Percentiles rank a stretch among this genome's conserved stretches.
Evolutionary conservation across 768 basidiomycete genomes (phyloP).

Genomic region (Sporobolomyces roseus): DNA sequence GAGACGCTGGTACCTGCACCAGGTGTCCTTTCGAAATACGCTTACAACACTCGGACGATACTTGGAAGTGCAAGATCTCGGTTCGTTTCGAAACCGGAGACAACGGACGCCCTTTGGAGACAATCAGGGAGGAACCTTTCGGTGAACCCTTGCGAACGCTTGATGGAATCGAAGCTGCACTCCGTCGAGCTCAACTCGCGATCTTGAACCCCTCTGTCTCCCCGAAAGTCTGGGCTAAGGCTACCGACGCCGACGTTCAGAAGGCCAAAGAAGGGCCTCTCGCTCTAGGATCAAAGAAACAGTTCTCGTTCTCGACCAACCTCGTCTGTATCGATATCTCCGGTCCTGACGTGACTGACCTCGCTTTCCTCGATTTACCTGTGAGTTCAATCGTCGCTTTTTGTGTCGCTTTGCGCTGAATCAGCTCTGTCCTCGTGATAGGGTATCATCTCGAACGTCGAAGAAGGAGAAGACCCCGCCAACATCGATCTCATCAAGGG

Average conservation of each 20-base stretch:
- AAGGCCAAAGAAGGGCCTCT: constrained; percentile 1
- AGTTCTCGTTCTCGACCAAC: constrained; percentile 53
- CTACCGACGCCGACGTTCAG: constrained; percentile 13
- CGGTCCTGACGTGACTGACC: constrained; percentile 52
- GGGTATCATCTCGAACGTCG: constrained; percentile 54
- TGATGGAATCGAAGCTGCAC: constrained; percentile 54
- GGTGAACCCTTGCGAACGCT: constrained; percentile 53
- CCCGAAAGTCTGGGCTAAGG: constrained; percentile 29
- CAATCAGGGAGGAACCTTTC: constrained; percentile 51
- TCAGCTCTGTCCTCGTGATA: background rate
- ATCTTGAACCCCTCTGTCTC: constrained; percentile 50
- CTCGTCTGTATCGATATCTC: constrained; percentile 53
- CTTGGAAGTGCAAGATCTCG: constrained; percentile 51
- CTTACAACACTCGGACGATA: constrained; percentile 40
- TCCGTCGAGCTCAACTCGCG: constrained; percentile 62
- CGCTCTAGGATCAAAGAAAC: constrained; percentile 40
- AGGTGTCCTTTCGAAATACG: constrained; percentile 52
- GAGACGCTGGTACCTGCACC: constrained; percentile 56
- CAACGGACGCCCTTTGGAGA: constrained; percentile 45
- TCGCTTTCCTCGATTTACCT: constrained; percentile 48
- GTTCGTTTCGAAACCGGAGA: constrained; percentile 53
- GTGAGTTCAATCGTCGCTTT: background rate
- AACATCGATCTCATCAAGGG: constrained; percentile 52
- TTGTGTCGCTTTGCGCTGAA: too few species aligned
- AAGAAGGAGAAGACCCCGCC: constrained; percentile 50